Evolutionary conservation across 2,329 filamentous ascomycete species (phyloP), one percentile per base, ranked within the genome.

Genomic region (Arthrobotrys megalospora): DNA sequence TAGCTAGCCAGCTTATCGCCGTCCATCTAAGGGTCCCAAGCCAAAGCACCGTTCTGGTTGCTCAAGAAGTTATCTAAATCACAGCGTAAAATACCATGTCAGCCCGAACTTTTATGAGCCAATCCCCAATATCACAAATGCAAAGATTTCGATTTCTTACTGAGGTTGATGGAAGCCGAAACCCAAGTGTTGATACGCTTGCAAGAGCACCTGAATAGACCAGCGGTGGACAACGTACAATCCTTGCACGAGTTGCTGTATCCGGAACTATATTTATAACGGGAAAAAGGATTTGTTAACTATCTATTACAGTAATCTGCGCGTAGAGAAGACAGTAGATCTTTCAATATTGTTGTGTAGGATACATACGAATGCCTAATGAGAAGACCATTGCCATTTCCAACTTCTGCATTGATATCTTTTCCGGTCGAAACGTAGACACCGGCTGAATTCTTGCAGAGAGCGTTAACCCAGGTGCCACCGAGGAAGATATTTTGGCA

Each of bases 61-160:
- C 55, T 60, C 34, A 60, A 43, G 10, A 60, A 60, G 55, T 60
- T 60, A 7, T 60, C 55, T 60, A 43, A 19, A 10, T 55, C 11
- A 6, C 8, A 14, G 0, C 12, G 16, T 1, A 38, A 38, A 58
- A 21, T 7, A 21, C n/a, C 2, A 58, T 14, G 52, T 58, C 21
- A 58, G 52, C 10, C 24, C 5, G 24, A 28, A 28, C 5, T 28
- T 5, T 28, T 5, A 28, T 28, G 5, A 28, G 24, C 2, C 24
- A n/a, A n/a, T 28, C 24, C 5, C 5, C 2, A 28, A 28, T 28
- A 28, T 28, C 14, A 8, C 28, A 34, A 34, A 34, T 16, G 32
- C 6, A 19, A 55, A 38, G 32, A 12, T 6, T 11, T 2, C 21
- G 32, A 12, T 21, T 55, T 36, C 55, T 43, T 43, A 60, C 55